Conservation (phyloP, 2,329 filamentous ascomycete species). For the Colletotrichum orchidophilum region DNA sequence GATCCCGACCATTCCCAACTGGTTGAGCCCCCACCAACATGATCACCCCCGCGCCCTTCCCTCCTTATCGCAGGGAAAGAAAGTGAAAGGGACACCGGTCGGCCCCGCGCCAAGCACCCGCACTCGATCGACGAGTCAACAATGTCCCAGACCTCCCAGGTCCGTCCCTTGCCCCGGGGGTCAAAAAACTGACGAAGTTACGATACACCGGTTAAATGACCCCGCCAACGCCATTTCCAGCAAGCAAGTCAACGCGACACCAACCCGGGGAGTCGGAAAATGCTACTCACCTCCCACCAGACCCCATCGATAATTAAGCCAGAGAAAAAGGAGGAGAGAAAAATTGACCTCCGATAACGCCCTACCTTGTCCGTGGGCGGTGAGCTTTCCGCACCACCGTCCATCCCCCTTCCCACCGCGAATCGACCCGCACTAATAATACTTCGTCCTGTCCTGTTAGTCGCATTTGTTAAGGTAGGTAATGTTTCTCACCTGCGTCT, state of each 20-base stretch:
- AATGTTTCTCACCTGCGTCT: background rate
- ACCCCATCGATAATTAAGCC: background rate
- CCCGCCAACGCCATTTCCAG: background rate
- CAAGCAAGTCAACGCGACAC: background rate
- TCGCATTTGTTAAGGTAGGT: background rate
- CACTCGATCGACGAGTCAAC: no score
- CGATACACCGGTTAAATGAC: background rate
- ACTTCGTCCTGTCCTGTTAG: background rate
- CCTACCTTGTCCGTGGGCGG: background rate
- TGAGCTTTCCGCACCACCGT: background rate
- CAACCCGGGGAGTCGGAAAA: background rate
- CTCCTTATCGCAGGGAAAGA: background rate
- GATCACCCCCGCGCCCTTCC: background rate
- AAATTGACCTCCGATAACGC: background rate
- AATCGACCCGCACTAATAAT: background rate
- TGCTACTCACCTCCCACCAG: background rate
- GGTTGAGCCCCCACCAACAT: background rate
- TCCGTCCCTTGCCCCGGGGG: background rate
- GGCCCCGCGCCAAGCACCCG: background rate
- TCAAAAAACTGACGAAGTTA: background rate
- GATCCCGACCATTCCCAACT: background rate
- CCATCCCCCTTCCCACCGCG: background rate
- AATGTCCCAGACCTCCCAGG: background rate
- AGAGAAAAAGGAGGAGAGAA: background rate
- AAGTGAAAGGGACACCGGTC: background rate